A percentile compares a stretch with the other conserved stretches of the same genome.
phyloP scores from a whole-genome alignment of 768 basidiomycete genomes.

The Trametes cinnabarina region DNA sequence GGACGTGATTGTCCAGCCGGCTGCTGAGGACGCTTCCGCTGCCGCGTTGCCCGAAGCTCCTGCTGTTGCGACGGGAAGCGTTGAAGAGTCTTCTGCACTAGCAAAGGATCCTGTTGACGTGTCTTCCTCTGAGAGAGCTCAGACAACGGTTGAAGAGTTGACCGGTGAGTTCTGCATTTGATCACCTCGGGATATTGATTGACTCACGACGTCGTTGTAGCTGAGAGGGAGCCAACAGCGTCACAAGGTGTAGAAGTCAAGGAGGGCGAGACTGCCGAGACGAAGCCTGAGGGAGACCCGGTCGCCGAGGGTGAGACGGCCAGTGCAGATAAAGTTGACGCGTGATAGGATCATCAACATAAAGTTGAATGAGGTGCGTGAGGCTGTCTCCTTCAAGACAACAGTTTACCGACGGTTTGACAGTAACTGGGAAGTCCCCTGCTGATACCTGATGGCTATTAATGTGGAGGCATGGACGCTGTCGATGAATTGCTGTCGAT shows the following conservation, averaged over 20 bases:
- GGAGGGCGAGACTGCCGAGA: too few relatives aligned
- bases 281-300: too few relatives aligned
- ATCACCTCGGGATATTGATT: too few relatives aligned
- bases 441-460: slow-evolving; percentile 10
- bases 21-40: neutral
- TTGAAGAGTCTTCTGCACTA: neutral
- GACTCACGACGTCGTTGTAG: too few relatives aligned
- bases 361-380: slow-evolving; percentile 12
- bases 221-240: too few relatives aligned
- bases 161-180: too few relatives aligned
- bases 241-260: too few relatives aligned
- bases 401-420: neutral
- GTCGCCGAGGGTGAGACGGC: neutral
- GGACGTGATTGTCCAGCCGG: neutral
- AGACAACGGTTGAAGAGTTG: too few relatives aligned
- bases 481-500: neutral
- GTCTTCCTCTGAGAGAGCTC: too few relatives aligned
- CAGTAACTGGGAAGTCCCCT: neutral
- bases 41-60: neutral
- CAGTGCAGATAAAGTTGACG: slow-evolving; percentile 5
- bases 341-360: too few relatives aligned
- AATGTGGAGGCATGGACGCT: slow-evolving; percentile 13
- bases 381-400: neutral
- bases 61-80: neutral
- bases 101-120: too few relatives aligned